Evolutionary conservation across 2,329 filamentous ascomycete species (phyloP), one percentile per base, ranked within the genome.

Genomic region (Nemania sp.): DNA sequence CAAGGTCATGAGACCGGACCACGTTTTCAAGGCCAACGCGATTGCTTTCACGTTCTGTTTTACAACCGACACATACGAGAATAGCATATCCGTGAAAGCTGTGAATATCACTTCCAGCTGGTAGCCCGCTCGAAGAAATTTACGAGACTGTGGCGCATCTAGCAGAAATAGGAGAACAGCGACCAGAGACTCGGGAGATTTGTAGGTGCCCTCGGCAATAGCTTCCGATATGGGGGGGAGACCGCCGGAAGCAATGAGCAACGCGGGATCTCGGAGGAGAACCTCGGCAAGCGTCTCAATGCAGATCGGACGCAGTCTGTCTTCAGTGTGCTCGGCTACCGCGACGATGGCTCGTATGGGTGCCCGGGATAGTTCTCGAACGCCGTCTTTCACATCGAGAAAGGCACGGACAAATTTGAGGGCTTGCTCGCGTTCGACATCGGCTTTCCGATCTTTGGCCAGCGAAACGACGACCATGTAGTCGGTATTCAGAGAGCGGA

Each of bases 371-470:
- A 99, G 82, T 69, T 99, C 93, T 59, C 84, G 82, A 7, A 95
- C 86, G 9, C 94, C 94, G 59, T 91, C 90, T 68, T 97, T 97
- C 60, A 97, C 91, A 68, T 99, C 94, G 2, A 99, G 77, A 66
- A 99, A 99, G 8, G 92, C 90, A 54, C 94, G 85, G 22, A 97
- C 87, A 69, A 99, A 97, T 70, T 99, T 99, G 65, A 99, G 77
- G 11, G 94, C 94, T 73, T 99, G 94, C 71, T 99, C 94, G 49
- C 95, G 84, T 75, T 99, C 94, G 15, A 99, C 90, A 63, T 93
- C 92, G n/a, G 93, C 90, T 71, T 97, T 97, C 67, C 89, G 88
- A 70, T 97, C 94, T 69, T 97, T 97, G 61, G 95, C 91, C 28
- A 99, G 77, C 1, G 94, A 97, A 56, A 93, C 79, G 33, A 96